Evolutionary conservation across 2,329 filamentous ascomycete species (phyloP), one percentile per base, ranked within the genome.

Genomic region (Lachnellula cervina): DNA sequence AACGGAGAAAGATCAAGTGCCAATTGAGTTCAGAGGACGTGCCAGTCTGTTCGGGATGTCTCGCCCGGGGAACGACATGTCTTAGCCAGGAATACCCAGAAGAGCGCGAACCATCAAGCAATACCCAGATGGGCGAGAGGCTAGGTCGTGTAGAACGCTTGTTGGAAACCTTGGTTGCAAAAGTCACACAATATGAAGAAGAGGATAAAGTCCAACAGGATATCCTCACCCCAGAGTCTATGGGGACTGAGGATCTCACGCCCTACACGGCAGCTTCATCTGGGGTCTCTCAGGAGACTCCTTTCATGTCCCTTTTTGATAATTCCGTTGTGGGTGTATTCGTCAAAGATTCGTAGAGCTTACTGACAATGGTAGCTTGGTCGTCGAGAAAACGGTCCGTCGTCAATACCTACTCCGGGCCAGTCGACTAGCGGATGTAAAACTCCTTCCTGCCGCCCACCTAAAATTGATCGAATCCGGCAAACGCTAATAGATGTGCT

Each of bases 1-100:
- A 69, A 58, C 73, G 77, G 50, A 74, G 79, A 23, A 83, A 83
- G 68, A 72, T 77, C 5, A 71, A 73, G 2, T 83, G 80, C 63
- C 74, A 72, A 16, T 77, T 79, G 56, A 65, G 69, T 11, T 63
- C 70, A 3, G 64, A 71, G 4, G 61, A 68, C 3, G 72, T 75
- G 5, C 55, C 67, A 3, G 60, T 74, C 2, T 82, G 80, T 55
- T 66, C 73, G 32, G 73, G 71, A 2, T 83, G 80, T 59, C 66
- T 70, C 19, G 66, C 74, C 6, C 74, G 80, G 52, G 67, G 66
- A 13, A 67, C 66, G 14, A 63, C 59, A 44, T 69, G 66, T 48
- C 49, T 69, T 19, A 66, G 65, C 51, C 67, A 69, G 46, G 67
- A 69, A 54, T 69, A 64, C 50, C 67, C 67, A 21, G 66, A 68